Evolutionary conservation across 441 rosid species (phyloP), one percentile per base, ranked within the genome.

Genomic region (Corymbia calophylla): DNA sequence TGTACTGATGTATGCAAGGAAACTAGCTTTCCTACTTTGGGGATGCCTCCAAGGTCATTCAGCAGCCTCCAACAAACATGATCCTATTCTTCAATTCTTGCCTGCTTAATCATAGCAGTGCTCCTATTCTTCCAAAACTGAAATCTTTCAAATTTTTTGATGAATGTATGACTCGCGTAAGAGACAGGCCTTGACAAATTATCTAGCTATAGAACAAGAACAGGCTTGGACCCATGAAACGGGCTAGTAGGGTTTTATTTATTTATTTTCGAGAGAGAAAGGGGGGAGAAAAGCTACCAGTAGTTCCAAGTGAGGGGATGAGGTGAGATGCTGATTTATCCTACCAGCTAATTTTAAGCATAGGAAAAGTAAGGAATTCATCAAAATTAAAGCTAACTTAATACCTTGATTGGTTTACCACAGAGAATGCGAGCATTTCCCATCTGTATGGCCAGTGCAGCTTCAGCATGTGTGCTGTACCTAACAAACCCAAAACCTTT

Each of bases 401-500:
- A 89, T 88, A 95, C 97, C 97, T 95, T 97, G 31, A 97, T 93
- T 48, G 95, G 97, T 94, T 95, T 97, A 64, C 95, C 95, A 87
- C 90, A 95, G 39, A 97, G 91, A 91, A 95, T 91, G 80, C 94
- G 94, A 89, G 97, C 93, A 92, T 96, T 96, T 62, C 96, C 99
- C 90, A 95, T 90, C 90, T 95, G 97, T 92, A 97, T 97, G 73
- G 99, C 99, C 49, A 92, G 91, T 88, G 99, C 95, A 77, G 99
- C 98, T 89, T 96, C 99, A 49, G 92, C 92, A 91, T 97, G 98
- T 49, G 96, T 90, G 87, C 91, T 94, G 92, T 93, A 97, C 92
- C 98, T 95, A 86, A 97, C 97, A 90, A 97, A 97, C 55, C 99
- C 99, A 91, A 97, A 97, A 84, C 98, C 97, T 89, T 97, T 97